Evolutionary conservation across 2,329 filamentous ascomycete species (phyloP).

Genomic region (Thelonectria rubi): DNA sequence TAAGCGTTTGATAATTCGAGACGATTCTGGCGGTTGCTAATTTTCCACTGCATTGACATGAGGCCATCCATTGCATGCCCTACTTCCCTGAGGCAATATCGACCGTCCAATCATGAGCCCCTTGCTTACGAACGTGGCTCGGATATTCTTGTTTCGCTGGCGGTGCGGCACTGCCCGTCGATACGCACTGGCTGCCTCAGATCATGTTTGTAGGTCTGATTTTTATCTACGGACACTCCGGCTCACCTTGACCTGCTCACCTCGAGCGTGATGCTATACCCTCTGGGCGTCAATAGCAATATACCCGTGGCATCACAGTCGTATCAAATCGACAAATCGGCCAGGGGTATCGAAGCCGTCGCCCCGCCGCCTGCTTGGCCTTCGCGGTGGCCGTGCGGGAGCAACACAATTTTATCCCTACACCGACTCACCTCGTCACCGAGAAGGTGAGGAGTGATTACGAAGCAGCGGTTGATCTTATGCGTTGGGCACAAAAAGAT

Average conservation of each 20-base stretch:
- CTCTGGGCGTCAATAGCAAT: not conserved
- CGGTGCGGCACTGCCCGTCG: not conserved
- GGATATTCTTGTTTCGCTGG: not conserved
- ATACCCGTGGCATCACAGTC: not conserved
- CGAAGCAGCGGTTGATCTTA: not conserved
- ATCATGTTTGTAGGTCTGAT: not conserved
- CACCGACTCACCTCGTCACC: not conserved
- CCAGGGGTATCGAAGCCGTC: not conserved
- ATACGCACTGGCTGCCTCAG: not conserved
- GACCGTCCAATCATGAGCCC: not conserved
- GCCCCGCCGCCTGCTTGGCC: not conserved
- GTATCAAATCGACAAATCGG: not conserved
- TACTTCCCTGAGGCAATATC: not conserved
- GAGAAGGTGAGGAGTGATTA: not conserved
- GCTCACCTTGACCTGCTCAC: not conserved
- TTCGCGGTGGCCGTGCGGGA: not conserved
- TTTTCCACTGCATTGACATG: not conserved
- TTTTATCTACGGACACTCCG: not conserved
- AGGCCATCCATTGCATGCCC: not conserved
- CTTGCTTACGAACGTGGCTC: not conserved
- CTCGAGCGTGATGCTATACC: not conserved
- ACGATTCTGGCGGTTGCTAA: not conserved
- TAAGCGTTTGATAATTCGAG: not conserved
- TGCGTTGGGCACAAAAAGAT: not conserved
- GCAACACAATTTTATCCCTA: not conserved